Conservation (phyloP, 768 basidiomycete genomes). For the Lanmaoa rubissima region DNA sequence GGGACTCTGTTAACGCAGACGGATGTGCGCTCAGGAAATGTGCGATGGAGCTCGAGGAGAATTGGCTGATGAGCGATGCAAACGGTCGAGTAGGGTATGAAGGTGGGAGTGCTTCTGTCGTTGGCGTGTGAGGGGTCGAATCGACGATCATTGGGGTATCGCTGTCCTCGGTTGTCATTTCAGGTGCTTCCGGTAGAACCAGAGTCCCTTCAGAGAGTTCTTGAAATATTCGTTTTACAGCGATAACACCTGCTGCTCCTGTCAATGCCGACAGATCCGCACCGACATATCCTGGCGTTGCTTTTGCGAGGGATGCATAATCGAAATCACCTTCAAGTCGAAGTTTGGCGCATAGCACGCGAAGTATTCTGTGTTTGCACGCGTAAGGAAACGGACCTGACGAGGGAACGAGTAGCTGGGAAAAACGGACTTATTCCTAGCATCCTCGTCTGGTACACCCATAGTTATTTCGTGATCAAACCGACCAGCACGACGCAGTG, state of each 20-base stretch:
- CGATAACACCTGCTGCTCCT: constrained; percentile 91
- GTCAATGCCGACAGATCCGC: constrained; percentile 90
- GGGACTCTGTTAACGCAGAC: constrained; percentile 67
- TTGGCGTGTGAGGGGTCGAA: constrained; percentile 14
- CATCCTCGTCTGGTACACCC: constrained; percentile 93
- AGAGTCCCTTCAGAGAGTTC: constrained; percentile 66
- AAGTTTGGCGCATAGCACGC: constrained; percentile 80
- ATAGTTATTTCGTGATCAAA: constrained; percentile 98
- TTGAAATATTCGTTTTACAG: constrained; percentile 94
- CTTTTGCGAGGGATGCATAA: constrained; percentile 80
- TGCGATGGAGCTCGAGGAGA: constrained; percentile 71
- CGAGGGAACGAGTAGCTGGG: no score
- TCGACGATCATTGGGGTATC: constrained; percentile 42
- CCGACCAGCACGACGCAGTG: constrained; percentile 86
- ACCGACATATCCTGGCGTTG: constrained; percentile 96
- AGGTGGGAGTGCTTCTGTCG: constrained; percentile 15
- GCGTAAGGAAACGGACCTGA: not conserved
- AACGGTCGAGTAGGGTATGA: constrained; percentile 31
- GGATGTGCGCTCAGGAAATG: constrained; percentile 90
- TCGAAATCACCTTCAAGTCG: constrained; percentile 87
- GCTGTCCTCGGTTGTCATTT: constrained; percentile 13
- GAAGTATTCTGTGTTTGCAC: constrained; percentile 64
- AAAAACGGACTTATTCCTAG: constrained; percentile 74
- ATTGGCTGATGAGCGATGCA: constrained; percentile 37
- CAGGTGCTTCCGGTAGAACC: constrained; percentile 44